These are phyloP conservation scores for Ampelocalamus luodianensis DNA, from an alignment of 176 grass and related monocot genomes.

Conservation along the genomic window DNA sequence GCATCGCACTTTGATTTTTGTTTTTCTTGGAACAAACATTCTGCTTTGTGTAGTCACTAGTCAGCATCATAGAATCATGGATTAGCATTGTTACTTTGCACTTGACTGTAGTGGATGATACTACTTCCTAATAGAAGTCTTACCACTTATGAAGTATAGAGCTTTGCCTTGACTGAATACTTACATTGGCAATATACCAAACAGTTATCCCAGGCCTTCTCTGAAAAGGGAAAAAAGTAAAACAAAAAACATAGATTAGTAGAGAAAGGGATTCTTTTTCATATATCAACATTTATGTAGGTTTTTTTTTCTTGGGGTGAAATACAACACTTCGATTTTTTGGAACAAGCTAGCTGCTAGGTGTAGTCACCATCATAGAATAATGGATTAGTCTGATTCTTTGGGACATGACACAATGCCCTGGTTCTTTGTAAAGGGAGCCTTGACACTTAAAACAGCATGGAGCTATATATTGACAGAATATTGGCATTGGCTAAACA, in stretches of 20 bases:
- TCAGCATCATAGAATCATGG: neutral
- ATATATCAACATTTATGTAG: constrained; percentile 10
- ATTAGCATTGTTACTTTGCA: constrained; percentile 7
- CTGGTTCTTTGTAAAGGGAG: neutral
- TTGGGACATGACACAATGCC: neutral
- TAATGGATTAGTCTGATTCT: neutral
- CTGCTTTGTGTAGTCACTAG: constrained; percentile 26
- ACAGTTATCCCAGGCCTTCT: neutral
- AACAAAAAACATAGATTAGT: neutral
- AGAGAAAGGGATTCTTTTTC: neutral
- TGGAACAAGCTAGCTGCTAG: neutral
- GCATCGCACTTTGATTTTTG: constrained; percentile 3
- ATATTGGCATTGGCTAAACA: neutral
- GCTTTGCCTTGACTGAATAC: neutral
- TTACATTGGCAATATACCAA: neutral
- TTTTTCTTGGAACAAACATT: constrained; percentile 20
- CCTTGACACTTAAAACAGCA: neutral
- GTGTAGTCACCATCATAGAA: neutral
- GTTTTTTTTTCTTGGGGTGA: constrained; percentile 18
- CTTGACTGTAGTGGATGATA: constrained; percentile 17
- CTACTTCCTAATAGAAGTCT: constrained; percentile 11
- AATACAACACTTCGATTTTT: neutral
- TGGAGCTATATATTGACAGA: neutral
- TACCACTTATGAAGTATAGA: constrained; percentile 7
- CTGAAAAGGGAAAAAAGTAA: neutral